phyloP scores from a whole-genome alignment of 495 filamentous ascomycete species.

The Penicillium taxi region DNA sequence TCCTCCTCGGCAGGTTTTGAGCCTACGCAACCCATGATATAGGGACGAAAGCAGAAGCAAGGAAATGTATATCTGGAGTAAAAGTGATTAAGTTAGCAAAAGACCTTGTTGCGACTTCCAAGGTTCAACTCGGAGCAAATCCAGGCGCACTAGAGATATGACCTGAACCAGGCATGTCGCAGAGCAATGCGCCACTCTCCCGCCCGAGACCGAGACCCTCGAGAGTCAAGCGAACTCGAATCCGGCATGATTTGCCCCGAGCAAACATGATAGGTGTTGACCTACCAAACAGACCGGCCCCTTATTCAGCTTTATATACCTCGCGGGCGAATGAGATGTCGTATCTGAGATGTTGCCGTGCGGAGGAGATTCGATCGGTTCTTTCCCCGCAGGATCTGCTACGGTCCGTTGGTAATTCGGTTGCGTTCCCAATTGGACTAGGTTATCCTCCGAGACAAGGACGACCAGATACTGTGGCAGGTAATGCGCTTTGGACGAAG shows the following conservation, averaged over 20 bases:
- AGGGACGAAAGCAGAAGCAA: neutral
- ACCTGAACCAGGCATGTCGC: constrained; percentile 30
- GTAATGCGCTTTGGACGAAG: constrained; percentile 1
- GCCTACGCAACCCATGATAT: constrained; percentile 38
- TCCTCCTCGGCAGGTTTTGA: constrained; percentile 37
- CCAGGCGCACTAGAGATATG: neutral
- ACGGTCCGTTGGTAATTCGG: constrained; percentile 21
- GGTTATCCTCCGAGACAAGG: constrained; percentile 21
- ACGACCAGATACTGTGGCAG: constrained; percentile 8
- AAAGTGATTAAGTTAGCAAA: too few species aligned
- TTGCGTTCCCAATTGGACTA: constrained; percentile 21
- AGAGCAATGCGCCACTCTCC: constrained; percentile 4
- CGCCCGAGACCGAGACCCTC: constrained; percentile 1
- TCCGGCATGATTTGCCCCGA: neutral
- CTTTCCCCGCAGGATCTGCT: constrained; percentile 18
- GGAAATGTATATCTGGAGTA: constrained; percentile 1
- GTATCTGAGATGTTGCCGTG: constrained; percentile 6
- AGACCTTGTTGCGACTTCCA: neutral
- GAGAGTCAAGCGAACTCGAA: too few species aligned
- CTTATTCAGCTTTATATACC: constrained; percentile 4
- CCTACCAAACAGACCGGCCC: constrained; percentile 3
- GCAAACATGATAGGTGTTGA: neutral
- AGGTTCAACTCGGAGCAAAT: neutral
- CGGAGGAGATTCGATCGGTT: constrained; percentile 12
- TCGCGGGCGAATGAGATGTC: constrained; percentile 7